Conservation (phyloP, 2,329 filamentous ascomycete genomes). For the Plenodomus tracheiphilus region DNA sequence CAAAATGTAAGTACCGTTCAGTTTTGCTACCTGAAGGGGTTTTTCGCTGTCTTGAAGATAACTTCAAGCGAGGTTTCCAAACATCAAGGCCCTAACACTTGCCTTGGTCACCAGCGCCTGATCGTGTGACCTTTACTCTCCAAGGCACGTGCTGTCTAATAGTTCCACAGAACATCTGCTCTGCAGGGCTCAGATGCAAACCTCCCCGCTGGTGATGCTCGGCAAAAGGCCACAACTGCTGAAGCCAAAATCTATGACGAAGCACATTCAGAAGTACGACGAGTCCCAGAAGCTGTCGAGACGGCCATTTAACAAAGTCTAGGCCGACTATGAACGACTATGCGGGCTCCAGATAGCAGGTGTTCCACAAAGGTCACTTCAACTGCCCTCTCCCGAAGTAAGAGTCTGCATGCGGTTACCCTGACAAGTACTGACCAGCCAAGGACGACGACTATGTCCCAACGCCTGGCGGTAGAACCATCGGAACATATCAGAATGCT, state of each 20-base stretch:
- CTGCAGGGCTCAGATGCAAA: constrained; percentile 52
- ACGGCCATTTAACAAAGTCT: constrained; percentile 18
- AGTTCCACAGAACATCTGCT: constrained; percentile 49
- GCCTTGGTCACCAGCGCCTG: neutral
- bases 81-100: constrained; percentile 4
- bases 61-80: too few relatives aligned
- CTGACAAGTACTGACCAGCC: neutral
- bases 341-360: constrained; percentile 28
- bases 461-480: constrained; percentile 44
- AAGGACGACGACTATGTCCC: constrained; percentile 38
- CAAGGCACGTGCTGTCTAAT: constrained; percentile 6
- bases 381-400: constrained; percentile 32
- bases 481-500: constrained; percentile 62
- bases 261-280: constrained; percentile 60
- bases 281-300: neutral
- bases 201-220: constrained; percentile 53
- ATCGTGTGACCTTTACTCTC: neutral
- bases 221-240: constrained; percentile 63
- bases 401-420: neutral
- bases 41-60: too few relatives aligned
- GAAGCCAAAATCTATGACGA: constrained; percentile 67
- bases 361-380: constrained; percentile 20
- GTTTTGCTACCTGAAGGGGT: neutral
- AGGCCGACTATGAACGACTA: constrained; percentile 41
- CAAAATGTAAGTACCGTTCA: constrained; percentile 52